Percentiles rank a stretch among this genome's conserved stretches.
Conservation (phyloP, 805 yeast genomes). For the Blastobotrys chiropterorum region DNA sequence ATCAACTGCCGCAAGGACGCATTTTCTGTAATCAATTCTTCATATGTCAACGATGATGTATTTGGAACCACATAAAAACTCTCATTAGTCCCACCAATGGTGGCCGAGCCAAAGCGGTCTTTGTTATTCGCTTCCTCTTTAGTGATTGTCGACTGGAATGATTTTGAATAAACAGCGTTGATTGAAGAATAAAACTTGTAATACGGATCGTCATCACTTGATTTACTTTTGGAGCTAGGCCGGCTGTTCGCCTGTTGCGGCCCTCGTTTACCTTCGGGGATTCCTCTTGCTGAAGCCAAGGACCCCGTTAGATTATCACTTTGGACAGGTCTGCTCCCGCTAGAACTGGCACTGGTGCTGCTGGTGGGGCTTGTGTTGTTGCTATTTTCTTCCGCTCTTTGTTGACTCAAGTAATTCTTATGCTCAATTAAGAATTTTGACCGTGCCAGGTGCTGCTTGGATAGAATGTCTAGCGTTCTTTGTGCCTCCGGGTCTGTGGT, state of each 20-base stretch:
- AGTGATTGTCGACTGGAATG: slow-evolving; percentile 14
- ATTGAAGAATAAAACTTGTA: slow-evolving; percentile 19
- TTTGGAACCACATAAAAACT: slow-evolving; percentile 32
- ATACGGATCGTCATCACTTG: slow-evolving; percentile 22
- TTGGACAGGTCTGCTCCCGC: neutral
- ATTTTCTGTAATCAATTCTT: slow-evolving; percentile 30
- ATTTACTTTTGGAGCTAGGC: neutral
- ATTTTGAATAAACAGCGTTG: slow-evolving; percentile 13
- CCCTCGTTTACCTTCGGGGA: too few relatives aligned
- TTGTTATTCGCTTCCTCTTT: slow-evolving; percentile 11
- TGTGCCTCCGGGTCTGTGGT: slow-evolving; percentile 21
- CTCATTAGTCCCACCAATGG: slow-evolving; percentile 16
- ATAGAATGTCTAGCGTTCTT: slow-evolving; percentile 28
- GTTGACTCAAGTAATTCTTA: slow-evolving; percentile 6
- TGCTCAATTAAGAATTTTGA: slow-evolving; percentile 27
- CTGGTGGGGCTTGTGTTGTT: too few relatives aligned
- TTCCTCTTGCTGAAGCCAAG: slow-evolving; percentile 27
- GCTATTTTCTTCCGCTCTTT: slow-evolving; percentile 5
- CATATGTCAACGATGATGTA: slow-evolving; percentile 25
- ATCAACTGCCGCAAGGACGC: slow-evolving; percentile 30
- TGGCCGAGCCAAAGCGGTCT: neutral
- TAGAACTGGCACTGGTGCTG: too few relatives aligned
- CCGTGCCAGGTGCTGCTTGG: slow-evolving; percentile 27
- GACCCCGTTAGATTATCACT: slow-evolving; percentile 18
- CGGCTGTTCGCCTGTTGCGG: neutral